Conservation (phyloP, 2,329 filamentous ascomycete species). For the Ophiostoma fasciatum region DNA sequence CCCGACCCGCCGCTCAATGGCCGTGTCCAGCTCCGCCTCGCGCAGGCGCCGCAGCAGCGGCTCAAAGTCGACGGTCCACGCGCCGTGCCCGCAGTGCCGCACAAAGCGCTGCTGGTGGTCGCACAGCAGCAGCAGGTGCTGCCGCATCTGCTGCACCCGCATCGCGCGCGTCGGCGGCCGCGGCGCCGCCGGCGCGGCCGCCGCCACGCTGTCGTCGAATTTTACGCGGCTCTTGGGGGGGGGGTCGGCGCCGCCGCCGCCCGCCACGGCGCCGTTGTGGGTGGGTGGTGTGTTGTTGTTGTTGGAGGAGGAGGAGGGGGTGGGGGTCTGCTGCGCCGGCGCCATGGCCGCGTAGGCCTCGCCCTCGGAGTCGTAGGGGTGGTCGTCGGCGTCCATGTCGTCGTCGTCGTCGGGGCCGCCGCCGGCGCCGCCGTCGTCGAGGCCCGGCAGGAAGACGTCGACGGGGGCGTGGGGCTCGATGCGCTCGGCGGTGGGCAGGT, state of each 20-base stretch:
- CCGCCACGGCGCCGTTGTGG: constrained; percentile 1
- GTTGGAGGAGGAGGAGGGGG: not conserved
- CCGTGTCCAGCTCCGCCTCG: constrained; percentile 65
- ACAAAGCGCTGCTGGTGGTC: constrained; percentile 57
- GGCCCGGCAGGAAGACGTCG: constrained; percentile 11
- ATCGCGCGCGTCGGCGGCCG: constrained; percentile 19
- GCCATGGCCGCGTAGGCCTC: constrained; percentile 11
- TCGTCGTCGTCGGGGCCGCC: constrained; percentile 20
- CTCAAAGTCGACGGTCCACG: constrained; percentile 78
- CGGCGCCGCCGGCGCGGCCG: not conserved
- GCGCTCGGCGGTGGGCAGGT: constrained; percentile 32
- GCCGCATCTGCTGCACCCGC: constrained; percentile 46
- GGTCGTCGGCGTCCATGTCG: constrained; percentile 11
- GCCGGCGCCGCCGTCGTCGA: constrained; percentile 20
- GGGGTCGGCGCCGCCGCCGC: constrained; percentile 6
- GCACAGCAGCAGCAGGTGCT: constrained; percentile 58
- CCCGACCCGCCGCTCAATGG: constrained; percentile 65
- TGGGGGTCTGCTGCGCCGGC: not conserved
- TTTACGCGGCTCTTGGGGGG: constrained; percentile 27
- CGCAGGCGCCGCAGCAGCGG: constrained; percentile 55
- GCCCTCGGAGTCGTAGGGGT: constrained; percentile 18
- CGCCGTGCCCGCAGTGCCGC: constrained; percentile 51
- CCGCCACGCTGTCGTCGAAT: constrained; percentile 30
- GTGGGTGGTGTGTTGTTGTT: not conserved
- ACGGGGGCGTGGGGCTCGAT: constrained; percentile 20